phyloP scores from a whole-genome alignment of 1,284 basidiomycete genomes.

The Mycena citricolor region DNA sequence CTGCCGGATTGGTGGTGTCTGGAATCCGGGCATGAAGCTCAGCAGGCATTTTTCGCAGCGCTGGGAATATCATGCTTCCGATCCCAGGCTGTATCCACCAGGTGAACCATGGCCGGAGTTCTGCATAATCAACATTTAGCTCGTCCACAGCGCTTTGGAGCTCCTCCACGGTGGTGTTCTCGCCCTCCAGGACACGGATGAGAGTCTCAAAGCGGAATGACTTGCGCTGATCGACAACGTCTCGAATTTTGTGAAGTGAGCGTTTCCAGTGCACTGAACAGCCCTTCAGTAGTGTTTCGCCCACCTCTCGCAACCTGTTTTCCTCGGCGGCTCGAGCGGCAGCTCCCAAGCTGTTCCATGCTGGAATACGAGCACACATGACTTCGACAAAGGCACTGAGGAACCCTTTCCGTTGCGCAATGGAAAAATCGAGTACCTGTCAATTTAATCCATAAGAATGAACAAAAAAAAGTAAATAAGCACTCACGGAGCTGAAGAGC shows the following conservation, averaged over 20 bases:
- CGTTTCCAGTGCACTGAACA: slow-evolving; percentile 13
- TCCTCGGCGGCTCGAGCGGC: slow-evolving; percentile 1
- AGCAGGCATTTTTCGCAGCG: no score
- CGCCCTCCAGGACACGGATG: no score
- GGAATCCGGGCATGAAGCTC: no score
- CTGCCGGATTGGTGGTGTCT: no score
- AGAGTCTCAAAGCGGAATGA: no score
- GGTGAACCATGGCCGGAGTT: no score
- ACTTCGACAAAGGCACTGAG: slow-evolving; percentile 7
- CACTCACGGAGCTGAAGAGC: slow-evolving; percentile 4
- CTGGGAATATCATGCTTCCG: no score
- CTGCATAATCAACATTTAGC: no score
- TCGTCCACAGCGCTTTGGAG: no score
- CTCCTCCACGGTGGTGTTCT: no score
- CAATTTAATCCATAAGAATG: background rate
- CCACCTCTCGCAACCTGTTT: background rate
- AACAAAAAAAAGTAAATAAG: background rate
- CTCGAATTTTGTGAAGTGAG: slow-evolving; percentile 6
- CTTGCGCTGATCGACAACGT: no score
- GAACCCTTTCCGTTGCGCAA: slow-evolving; percentile 9
- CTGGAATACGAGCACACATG: slow-evolving; percentile 11
- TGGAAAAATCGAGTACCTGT: slow-evolving; percentile 15
- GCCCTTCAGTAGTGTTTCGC: slow-evolving; percentile 1
- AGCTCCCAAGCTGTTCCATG: slow-evolving; percentile 5
- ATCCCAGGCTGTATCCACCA: no score